Percentiles rank a stretch among this genome's conserved stretches.
These are phyloP conservation scores for Cercospora sp. DNA, from an alignment of 2,329 filamentous ascomycete species.

Conservation along the genomic window DNA sequence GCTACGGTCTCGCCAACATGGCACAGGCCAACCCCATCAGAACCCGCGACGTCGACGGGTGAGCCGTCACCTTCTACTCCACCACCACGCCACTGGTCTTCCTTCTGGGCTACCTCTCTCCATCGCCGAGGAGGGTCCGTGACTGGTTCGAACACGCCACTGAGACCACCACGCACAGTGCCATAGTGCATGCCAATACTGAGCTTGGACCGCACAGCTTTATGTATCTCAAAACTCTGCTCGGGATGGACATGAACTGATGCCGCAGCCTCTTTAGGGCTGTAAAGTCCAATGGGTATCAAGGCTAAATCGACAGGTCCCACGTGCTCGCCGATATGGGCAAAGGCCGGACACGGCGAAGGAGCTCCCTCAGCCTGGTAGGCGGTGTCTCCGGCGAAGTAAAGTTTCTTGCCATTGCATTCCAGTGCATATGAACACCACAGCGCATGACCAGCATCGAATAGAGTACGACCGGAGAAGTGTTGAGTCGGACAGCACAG, in stretches of 20 bases:
- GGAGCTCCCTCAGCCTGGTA: constrained; percentile 46
- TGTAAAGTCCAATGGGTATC: constrained; percentile 53
- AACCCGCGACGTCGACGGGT: constrained; percentile 40
- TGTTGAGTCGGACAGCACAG: constrained; percentile 54
- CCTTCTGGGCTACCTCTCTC: constrained; percentile 47
- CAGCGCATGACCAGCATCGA: constrained; percentile 45
- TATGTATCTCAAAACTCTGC: constrained; percentile 52
- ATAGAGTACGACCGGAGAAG: constrained; percentile 46
- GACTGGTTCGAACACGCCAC: constrained; percentile 52
- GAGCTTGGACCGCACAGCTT: constrained; percentile 49
- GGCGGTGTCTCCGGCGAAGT: constrained; percentile 54
- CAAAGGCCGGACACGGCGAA: constrained; percentile 51
- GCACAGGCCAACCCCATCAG: constrained; percentile 43
- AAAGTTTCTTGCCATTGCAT: constrained; percentile 41
- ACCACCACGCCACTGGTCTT: constrained; percentile 39
- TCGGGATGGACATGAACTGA: constrained; percentile 51
- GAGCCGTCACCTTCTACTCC: constrained; percentile 35
- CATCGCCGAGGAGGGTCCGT: constrained; percentile 50
- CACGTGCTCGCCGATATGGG: constrained; percentile 48
- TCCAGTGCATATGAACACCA: constrained; percentile 54
- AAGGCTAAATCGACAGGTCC: constrained; percentile 54
- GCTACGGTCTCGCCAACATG: constrained; percentile 52
- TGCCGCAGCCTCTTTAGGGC: constrained; percentile 48
- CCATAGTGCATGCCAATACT: constrained; percentile 57
- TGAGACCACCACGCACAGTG: constrained; percentile 50